Base-by-base conservation (phyloP, 768 basidiomycete genomes). In the Tylopilus plumbeoviolaceoides region DNA sequence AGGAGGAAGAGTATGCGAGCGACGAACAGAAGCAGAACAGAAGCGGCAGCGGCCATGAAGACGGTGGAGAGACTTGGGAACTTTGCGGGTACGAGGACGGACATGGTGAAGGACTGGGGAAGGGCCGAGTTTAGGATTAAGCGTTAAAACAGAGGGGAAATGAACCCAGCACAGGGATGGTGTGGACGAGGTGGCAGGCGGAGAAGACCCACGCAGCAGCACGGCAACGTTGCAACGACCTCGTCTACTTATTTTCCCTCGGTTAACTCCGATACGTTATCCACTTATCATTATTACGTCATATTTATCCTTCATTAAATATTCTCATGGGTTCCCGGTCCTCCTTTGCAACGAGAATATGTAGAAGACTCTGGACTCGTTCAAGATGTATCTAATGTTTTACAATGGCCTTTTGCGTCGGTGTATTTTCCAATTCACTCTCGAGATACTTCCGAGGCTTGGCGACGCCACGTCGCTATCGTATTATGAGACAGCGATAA, bases 1-100 rank as follows among this genome's bases (percentile, higher is more conserved):
- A 67, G 18, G 1, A 47, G 27, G 50, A 67, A 65, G 51, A 69
- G 21, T 5, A 70, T 50, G 59, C 67, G 68, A 17, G 69, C 68
- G 48, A 70, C 48, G 28, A 69, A 43, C n/a, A 69, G 18, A 49
- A 70, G 61, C 14, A 70, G 18, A 12, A 58, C 25, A 12, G 68
- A 70, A 6, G 60, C 60, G 7, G 60, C 54, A 18, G 63, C 65
- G 2, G 68, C 69, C 65, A 70, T 66, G 57, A 69, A 67, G 11
- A 70, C 47, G 51, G 65, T 48, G 10, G 68, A 60, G 15, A 70
- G 55, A 46, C 57, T 58, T 42, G 68, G 68, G 18, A 59, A 67
- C 53, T 65, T 65, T 44, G 68, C 59, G 25, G 55, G 60, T 46
- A 70, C 60, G 52, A 70, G 67, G 45, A 69, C 65, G 28, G 67